A percentile compares a stretch with the other conserved stretches of the same genome.
phyloP scores from a whole-genome alignment of 2,329 filamentous ascomycete species.

The Fusarium beomiforme region DNA sequence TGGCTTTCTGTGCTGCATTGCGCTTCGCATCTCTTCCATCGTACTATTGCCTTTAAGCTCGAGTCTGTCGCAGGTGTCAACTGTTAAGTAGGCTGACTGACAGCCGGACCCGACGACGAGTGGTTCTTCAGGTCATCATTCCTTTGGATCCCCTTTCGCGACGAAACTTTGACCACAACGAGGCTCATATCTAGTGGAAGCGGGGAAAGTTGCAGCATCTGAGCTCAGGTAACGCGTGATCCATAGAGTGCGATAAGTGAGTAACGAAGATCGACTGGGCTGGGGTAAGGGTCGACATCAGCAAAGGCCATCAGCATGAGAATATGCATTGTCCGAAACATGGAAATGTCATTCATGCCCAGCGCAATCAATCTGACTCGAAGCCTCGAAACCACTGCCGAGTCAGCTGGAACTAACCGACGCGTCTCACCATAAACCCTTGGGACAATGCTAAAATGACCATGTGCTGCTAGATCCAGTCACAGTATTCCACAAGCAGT shows the following conservation, averaged over 20 bases:
- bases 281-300: constrained; percentile 2
- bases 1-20: constrained; percentile 1
- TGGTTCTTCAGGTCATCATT: neutral
- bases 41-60: neutral
- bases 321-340: constrained; percentile 22
- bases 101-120: neutral
- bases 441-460: neutral
- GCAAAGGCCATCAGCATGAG: constrained; percentile 30
- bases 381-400: constrained; percentile 4
- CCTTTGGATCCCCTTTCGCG: neutral
- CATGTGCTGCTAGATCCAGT: neutral
- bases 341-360: constrained; percentile 25
- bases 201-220: constrained; percentile 24
- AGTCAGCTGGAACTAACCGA: neutral
- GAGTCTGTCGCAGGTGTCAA: neutral
- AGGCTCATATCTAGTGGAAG: constrained; percentile 25
- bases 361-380: constrained; percentile 17
- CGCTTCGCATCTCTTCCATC: neutral
- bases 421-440: constrained; percentile 21
- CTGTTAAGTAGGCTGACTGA: too few species aligned
- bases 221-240: constrained; percentile 2
- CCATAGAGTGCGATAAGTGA: constrained; percentile 29
- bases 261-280: neutral
- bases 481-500: too few species aligned
- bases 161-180: constrained; percentile 22